Conservation (phyloP, 2,329 filamentous ascomycete genomes). For the Clathrospora elynae region DNA sequence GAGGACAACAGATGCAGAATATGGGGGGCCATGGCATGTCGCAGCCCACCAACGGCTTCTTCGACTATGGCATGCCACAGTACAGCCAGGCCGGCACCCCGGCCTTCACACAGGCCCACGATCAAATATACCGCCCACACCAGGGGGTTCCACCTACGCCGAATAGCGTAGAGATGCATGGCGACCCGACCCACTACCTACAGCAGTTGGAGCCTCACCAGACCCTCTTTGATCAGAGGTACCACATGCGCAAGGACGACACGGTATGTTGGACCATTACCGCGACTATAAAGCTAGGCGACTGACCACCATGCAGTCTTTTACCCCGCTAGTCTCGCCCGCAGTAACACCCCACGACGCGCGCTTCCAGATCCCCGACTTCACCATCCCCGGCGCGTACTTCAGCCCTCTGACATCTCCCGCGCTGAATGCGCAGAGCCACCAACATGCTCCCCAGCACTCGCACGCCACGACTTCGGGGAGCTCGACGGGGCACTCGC, state of each 20-base stretch:
- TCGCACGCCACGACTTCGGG: slow-evolving; percentile 55
- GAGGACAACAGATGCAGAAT: slow-evolving; percentile 22
- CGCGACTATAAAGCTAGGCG: slow-evolving; percentile 4
- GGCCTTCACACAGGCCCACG: slow-evolving; percentile 50
- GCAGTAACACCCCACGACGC: slow-evolving; percentile 79
- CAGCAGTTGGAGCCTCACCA: slow-evolving; percentile 61
- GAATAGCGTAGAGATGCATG: slow-evolving; percentile 76
- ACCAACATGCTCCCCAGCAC: slow-evolving; percentile 36
- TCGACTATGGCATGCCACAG: slow-evolving; percentile 42
- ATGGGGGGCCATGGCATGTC: slow-evolving; percentile 25
- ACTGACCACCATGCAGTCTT: slow-evolving; percentile 64
- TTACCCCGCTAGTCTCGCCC: slow-evolving; percentile 82
- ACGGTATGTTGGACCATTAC: slow-evolving; percentile 56
- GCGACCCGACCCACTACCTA: slow-evolving; percentile 62
- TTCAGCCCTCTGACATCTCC: slow-evolving; percentile 85
- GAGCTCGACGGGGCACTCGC: slow-evolving; percentile 56
- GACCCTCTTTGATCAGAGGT: slow-evolving; percentile 67
- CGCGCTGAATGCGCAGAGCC: slow-evolving; percentile 72
- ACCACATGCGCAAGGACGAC: slow-evolving; percentile 70
- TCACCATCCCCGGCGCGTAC: slow-evolving; percentile 70
- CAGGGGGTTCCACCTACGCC: slow-evolving; percentile 77
- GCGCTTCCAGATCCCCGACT: slow-evolving; percentile 65
- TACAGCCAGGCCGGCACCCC: slow-evolving; percentile 45
- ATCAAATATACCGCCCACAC: slow-evolving; percentile 55
- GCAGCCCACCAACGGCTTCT: slow-evolving; percentile 36